Percentiles rank a stretch among this genome's conserved stretches.
Evolutionary conservation across 768 basidiomycete species (phyloP).

Genomic region (Hericium alpestre): DNA sequence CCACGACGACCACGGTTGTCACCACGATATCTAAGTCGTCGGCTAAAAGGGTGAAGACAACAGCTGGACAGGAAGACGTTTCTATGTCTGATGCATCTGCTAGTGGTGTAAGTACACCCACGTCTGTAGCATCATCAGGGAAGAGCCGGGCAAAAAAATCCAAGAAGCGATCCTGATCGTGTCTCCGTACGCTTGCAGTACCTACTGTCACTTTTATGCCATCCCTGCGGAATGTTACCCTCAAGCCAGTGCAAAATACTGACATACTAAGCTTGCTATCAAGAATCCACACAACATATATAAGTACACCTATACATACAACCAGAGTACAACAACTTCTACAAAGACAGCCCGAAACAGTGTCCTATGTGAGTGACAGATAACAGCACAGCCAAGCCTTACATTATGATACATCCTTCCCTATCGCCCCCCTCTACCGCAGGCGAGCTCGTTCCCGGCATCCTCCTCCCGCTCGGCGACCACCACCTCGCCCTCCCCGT

Average conservation of each 20-base stretch:
- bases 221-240: too few species aligned
- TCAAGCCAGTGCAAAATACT: too few species aligned
- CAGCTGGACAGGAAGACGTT: too few species aligned
- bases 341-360: background rate
- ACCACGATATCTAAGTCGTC: too few species aligned
- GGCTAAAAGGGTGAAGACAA: too few species aligned
- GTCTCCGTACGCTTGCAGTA: too few species aligned
- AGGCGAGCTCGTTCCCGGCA: slow-evolving; percentile 42
- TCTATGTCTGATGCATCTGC: background rate
- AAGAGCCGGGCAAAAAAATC: background rate
- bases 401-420: slow-evolving; percentile 66
- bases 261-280: too few species aligned
- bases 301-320: background rate
- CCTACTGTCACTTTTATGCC: too few species aligned
- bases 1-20: background rate
- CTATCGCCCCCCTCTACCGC: slow-evolving; percentile 27
- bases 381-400: slow-evolving; percentile 13
- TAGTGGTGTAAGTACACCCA: slow-evolving; percentile 4
- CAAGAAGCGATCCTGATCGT: background rate
- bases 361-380: background rate
- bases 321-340: background rate
- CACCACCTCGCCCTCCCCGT: slow-evolving; percentile 32
- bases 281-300: too few species aligned
- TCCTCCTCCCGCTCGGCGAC: slow-evolving; percentile 41
- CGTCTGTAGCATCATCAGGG: background rate